These are phyloP conservation scores for Phanerodontia chrysosporium DNA, from an alignment of 768 basidiomycete species.

Conservation along the genomic window DNA sequence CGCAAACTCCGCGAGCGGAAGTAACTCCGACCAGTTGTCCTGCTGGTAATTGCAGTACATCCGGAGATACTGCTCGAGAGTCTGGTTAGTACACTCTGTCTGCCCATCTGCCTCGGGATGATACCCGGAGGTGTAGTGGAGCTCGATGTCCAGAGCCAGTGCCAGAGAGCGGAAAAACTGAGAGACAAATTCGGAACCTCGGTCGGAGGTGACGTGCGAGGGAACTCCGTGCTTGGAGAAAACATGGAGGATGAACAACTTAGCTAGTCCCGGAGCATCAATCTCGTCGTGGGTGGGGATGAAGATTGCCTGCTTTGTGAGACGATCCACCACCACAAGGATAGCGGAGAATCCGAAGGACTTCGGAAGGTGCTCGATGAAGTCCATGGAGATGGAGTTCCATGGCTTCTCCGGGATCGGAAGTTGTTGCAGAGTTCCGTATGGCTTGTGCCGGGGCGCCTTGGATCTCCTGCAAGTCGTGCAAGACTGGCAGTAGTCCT, in stretches of 20 bases:
- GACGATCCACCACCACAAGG: slow-evolving; percentile 11
- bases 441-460: slow-evolving; percentile 22
- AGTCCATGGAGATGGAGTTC: slow-evolving; percentile 19
- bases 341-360: slow-evolving; percentile 19
- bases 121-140: slow-evolving; percentile 26
- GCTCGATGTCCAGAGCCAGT: slow-evolving; percentile 12
- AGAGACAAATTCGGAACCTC: slow-evolving; percentile 31
- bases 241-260: slow-evolving; percentile 14
- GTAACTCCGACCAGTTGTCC: slow-evolving; percentile 27
- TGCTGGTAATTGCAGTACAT: slow-evolving; percentile 25
- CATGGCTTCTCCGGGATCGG: slow-evolving; percentile 18
- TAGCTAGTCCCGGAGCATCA: slow-evolving; percentile 9
- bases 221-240: slow-evolving; percentile 16
- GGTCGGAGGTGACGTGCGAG: slow-evolving; percentile 29
- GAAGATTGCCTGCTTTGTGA: slow-evolving; percentile 8
- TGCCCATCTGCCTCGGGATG: slow-evolving; percentile 39
- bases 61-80: slow-evolving; percentile 30
- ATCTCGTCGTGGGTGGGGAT: slow-evolving; percentile 12
- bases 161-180: slow-evolving; percentile 21
- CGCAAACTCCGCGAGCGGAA: slow-evolving; percentile 28
- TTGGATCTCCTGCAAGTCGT: slow-evolving; percentile 27
- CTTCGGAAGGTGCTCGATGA: slow-evolving; percentile 19
- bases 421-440: slow-evolving; percentile 30
- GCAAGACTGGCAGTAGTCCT: slow-evolving; percentile 29
- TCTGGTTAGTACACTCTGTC: slow-evolving; percentile 32